Evolutionary conservation across 768 basidiomycete species (phyloP).

Genomic region (Psilocybe subaeruginosa): DNA sequence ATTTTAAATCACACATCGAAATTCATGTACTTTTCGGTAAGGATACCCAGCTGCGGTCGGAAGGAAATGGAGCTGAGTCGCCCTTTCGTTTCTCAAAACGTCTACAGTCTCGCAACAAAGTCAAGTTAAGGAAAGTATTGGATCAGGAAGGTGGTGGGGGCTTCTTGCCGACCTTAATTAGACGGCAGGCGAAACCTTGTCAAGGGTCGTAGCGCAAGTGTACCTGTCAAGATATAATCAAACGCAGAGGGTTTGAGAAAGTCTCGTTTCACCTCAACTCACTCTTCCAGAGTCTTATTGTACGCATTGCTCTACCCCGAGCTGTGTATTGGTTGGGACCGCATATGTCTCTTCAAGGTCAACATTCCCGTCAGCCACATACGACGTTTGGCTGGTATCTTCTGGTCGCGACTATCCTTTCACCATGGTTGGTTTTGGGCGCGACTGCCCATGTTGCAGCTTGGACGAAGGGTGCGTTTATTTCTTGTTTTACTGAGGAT

Average conservation of each 20-base stretch:
- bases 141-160: neutral
- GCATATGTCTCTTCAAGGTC: slow-evolving; percentile 1
- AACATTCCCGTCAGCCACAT: neutral
- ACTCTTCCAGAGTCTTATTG: neutral
- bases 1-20: neutral
- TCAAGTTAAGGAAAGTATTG: neutral
- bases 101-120: neutral
- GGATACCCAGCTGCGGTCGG: neutral
- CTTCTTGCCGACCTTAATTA: neutral
- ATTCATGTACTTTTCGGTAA: neutral
- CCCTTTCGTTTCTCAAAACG: neutral
- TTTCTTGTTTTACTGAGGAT: neutral
- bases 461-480: slow-evolving; percentile 31
- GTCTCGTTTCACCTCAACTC: neutral
- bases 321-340: neutral
- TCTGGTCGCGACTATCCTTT: neutral
- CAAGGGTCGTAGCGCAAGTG: neutral
- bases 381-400: neutral
- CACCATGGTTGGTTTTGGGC: neutral
- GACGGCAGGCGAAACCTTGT: neutral
- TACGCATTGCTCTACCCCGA: neutral
- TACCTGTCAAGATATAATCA: neutral
- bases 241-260: neutral
- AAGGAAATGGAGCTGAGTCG: neutral
- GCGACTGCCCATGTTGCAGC: slow-evolving; percentile 28